A percentile compares a stretch with the other conserved stretches of the same genome.
Conservation (phyloP, 257 asterid genomes). For the Primulina huaijiensis region DNA sequence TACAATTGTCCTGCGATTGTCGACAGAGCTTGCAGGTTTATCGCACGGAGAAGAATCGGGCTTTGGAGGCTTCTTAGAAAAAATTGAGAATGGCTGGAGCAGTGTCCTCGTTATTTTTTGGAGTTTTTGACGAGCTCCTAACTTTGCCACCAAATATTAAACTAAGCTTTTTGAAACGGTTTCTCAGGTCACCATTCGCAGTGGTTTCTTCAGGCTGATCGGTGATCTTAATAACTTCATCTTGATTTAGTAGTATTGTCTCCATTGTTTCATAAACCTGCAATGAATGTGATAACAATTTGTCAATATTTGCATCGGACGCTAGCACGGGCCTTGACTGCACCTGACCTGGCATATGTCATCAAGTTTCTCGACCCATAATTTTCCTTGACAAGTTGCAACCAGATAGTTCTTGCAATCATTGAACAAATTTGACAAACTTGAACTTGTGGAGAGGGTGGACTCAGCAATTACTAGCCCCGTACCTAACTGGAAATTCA, state of each 20-base stretch:
- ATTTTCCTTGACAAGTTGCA: conserved; percentile 54
- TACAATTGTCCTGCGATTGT: conserved; percentile 75
- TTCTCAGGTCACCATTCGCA: conserved; percentile 53
- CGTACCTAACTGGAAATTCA: conserved; percentile 66
- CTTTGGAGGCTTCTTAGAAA: conserved; percentile 90
- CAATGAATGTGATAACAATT: background rate
- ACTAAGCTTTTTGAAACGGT: conserved; percentile 69
- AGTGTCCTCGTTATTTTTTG: conserved; percentile 50
- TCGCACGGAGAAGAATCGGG: conserved; percentile 51
- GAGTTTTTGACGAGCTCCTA: conserved; percentile 37
- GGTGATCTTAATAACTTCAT: conserved; percentile 47
- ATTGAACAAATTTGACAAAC: conserved; percentile 51
- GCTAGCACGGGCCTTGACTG: conserved; percentile 19
- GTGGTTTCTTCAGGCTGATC: conserved; percentile 63
- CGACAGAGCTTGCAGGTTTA: conserved; percentile 47
- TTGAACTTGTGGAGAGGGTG: conserved; percentile 54
- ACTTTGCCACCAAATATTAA: conserved; percentile 67
- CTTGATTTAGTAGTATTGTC: conserved; percentile 69
- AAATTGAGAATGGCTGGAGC: conserved; percentile 61
- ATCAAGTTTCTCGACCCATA: conserved; percentile 76
- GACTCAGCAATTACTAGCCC: conserved; percentile 82
- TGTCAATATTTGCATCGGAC: background rate
- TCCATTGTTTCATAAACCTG: conserved; percentile 93
- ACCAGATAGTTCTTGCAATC: conserved; percentile 79
- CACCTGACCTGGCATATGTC: conserved; percentile 83